These are phyloP conservation scores for Trametes polyzona DNA, from an alignment of 1,284 basidiomycete species.

Conservation along the genomic window DNA sequence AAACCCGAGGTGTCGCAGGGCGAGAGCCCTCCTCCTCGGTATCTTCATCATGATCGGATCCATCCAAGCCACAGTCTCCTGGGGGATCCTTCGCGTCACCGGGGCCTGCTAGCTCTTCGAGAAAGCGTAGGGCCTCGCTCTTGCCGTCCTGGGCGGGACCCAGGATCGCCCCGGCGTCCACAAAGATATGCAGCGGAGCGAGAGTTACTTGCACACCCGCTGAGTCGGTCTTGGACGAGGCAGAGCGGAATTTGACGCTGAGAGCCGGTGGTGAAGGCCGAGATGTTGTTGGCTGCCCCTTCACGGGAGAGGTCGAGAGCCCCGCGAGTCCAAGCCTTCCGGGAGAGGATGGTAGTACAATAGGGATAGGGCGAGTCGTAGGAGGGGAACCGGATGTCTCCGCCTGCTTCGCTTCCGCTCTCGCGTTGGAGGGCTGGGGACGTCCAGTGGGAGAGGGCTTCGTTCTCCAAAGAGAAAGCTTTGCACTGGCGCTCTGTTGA, in stretches of 20 bases:
- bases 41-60: slow-evolving; percentile 24
- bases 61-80: slow-evolving; percentile 17
- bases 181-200: slow-evolving; percentile 71
- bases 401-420: background rate
- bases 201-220: slow-evolving; percentile 45
- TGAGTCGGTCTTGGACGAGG: background rate
- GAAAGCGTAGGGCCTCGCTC: slow-evolving; percentile 43
- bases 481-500: slow-evolving; percentile 47
- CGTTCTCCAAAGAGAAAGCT: slow-evolving; percentile 65
- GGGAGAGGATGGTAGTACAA: slow-evolving; percentile 21
- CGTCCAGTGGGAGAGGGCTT: slow-evolving; percentile 30
- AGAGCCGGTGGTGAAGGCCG: slow-evolving; percentile 26
- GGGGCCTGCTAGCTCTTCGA: slow-evolving; percentile 38
- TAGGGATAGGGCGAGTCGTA: slow-evolving; percentile 10
- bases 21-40: slow-evolving; percentile 39
- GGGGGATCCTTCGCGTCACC: slow-evolving; percentile 11
- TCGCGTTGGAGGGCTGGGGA: background rate
- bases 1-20: slow-evolving; percentile 40
- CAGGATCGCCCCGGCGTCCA: slow-evolving; percentile 63
- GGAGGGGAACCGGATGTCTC: slow-evolving; percentile 10
- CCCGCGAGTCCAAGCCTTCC: slow-evolving; percentile 25
- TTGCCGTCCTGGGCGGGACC: slow-evolving; percentile 39
- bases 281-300: background rate
- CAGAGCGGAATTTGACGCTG: slow-evolving; percentile 24
- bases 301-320: slow-evolving; percentile 19